phyloP scores from a whole-genome alignment of 108 stramenopile genomes.

The Chaetoceros tenuissimus region DNA sequence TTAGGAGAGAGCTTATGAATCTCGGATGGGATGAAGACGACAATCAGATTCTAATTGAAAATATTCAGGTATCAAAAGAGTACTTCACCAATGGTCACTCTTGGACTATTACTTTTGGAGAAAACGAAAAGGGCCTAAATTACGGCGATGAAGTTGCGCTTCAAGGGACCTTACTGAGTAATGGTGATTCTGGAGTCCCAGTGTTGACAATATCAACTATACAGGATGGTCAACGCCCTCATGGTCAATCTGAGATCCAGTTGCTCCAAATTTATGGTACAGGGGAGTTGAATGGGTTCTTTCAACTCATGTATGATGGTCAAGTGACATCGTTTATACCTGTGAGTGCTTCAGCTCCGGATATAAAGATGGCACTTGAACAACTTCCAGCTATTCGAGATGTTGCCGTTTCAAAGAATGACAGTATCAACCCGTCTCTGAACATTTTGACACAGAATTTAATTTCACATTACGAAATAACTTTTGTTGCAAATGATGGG shows the following conservation, averaged over 20 bases:
- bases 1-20: constrained; percentile 46
- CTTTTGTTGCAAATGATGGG: constrained; percentile 41
- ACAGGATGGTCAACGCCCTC: constrained; percentile 24
- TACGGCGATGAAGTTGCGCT: constrained; percentile 43
- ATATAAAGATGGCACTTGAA: constrained; percentile 55
- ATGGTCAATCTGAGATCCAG: constrained; percentile 36
- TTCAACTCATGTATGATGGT: constrained; percentile 46
- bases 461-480: constrained; percentile 42
- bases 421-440: too few species aligned
- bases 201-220: constrained; percentile 25
- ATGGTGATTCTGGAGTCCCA: constrained; percentile 26
- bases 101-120: constrained; percentile 56
- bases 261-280: constrained; percentile 31
- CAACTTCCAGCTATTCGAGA: constrained; percentile 29
- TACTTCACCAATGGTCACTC: constrained; percentile 38
- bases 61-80: constrained; percentile 32
- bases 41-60: constrained; percentile 20
- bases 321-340: constrained; percentile 33
- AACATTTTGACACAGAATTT: too few species aligned
- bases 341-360: constrained; percentile 28
- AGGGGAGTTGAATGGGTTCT: constrained; percentile 31
- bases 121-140: constrained; percentile 24
- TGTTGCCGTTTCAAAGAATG: constrained; percentile 29
- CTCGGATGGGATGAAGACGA: constrained; percentile 42
- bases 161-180: constrained; percentile 15